phyloP scores from a whole-genome alignment of 2,329 filamentous ascomycete genomes.

The Alternaria rosae region DNA sequence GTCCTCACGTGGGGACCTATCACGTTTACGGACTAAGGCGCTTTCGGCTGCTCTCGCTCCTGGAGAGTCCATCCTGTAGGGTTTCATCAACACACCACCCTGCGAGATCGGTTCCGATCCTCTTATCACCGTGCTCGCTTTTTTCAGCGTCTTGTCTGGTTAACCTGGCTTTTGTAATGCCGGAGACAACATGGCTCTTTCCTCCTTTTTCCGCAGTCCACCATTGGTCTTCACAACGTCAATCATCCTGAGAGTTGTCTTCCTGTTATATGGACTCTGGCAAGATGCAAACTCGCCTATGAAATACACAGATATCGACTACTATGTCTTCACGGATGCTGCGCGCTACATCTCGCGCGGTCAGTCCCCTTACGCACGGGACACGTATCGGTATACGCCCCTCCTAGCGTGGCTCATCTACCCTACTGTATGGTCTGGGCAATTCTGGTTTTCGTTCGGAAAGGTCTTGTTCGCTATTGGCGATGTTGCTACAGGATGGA shows the following conservation, averaged over 20 bases:
- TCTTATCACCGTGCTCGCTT: neutral
- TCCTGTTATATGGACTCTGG: slow-evolving; percentile 88
- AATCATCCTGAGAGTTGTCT: slow-evolving; percentile 70
- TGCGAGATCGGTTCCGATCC: neutral
- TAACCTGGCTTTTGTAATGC: neutral
- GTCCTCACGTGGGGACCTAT: slow-evolving; percentile 32
- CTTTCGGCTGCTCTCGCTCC: slow-evolving; percentile 25
- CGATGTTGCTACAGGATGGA: slow-evolving; percentile 84
- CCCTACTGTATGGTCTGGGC: slow-evolving; percentile 71
- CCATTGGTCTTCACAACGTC: slow-evolving; percentile 53
- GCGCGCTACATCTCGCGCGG: slow-evolving; percentile 75
- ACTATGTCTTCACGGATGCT: slow-evolving; percentile 96
- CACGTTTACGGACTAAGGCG: slow-evolving; percentile 23
- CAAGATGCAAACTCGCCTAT: slow-evolving; percentile 91
- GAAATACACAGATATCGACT: slow-evolving; percentile 99
- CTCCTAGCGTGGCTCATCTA: slow-evolving; percentile 89
- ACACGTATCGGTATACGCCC: slow-evolving; percentile 97
- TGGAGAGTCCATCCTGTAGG: slow-evolving; percentile 1
- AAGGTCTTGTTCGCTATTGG: slow-evolving; percentile 86
- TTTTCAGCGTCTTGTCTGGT: neutral
- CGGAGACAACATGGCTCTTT: slow-evolving; percentile 32
- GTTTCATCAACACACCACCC: neutral
- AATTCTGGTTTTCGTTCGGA: slow-evolving; percentile 79
- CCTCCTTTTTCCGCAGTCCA: slow-evolving; percentile 45
- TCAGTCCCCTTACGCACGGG: slow-evolving; percentile 81